phyloP scores from a whole-genome alignment of 306 rosid genomes.

The Neltuma alba region DNA sequence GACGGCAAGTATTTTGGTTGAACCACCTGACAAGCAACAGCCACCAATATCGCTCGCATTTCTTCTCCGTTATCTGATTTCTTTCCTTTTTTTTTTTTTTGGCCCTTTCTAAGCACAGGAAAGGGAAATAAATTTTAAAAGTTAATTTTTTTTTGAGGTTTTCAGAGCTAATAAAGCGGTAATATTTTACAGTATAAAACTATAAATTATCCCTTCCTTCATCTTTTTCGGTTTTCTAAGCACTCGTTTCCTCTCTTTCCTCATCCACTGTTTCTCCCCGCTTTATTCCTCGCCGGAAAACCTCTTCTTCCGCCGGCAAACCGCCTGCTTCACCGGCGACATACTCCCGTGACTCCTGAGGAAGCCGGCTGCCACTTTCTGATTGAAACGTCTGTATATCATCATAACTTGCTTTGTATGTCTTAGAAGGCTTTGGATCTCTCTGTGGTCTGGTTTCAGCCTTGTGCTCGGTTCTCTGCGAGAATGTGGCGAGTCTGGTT shows the following conservation, averaged over 20 bases:
- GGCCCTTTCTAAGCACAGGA: background rate
- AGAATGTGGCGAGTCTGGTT: conserved; percentile 62
- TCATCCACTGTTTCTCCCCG: conserved; percentile 48
- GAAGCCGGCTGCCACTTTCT: background rate
- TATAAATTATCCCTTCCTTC: conserved; percentile 39
- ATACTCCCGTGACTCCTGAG: background rate
- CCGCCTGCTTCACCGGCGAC: conserved; percentile 34
- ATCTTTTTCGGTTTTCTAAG: conserved; percentile 53
- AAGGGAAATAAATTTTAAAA: background rate
- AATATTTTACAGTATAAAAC: conserved; percentile 50
- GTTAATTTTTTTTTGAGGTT: background rate
- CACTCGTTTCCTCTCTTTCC: conserved; percentile 36
- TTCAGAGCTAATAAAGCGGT: conserved; percentile 35
- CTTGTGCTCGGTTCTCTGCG: conserved; percentile 30
- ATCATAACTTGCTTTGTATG: conserved; percentile 5
- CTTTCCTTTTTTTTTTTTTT: background rate
- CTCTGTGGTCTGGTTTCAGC: conserved; percentile 28
- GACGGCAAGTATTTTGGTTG: conserved; percentile 65
- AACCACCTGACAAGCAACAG: conserved; percentile 60
- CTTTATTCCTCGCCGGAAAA: conserved; percentile 46
- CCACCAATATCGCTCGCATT: conserved; percentile 48
- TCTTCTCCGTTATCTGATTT: conserved; percentile 15
- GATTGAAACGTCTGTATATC: background rate
- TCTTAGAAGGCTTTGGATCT: conserved; percentile 49
- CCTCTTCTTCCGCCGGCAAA: conserved; percentile 35